Base-by-base conservation (phyloP, 495 filamentous ascomycete genomes). In the Pyronema domesticum region DNA sequence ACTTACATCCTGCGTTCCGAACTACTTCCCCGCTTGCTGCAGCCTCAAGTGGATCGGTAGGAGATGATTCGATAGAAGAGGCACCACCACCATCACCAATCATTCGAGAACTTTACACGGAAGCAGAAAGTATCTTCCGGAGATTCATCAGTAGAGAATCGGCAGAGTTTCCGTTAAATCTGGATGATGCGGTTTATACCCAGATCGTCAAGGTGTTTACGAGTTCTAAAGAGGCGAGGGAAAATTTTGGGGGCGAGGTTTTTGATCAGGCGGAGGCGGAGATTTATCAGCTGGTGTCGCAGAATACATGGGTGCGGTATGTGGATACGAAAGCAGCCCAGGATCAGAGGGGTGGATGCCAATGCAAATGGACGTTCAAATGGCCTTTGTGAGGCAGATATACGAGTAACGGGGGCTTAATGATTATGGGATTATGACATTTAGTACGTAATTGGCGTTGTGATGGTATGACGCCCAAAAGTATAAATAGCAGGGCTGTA, bases 241-340 rank as follows among this genome's bases (percentile, higher is more conserved):
- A 13, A 43, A n/a, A 2, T 36, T 60, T 56, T 15, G 37, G 48
- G 15, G 51, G 37, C n/a, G 33, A 43, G 0, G 55, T 64, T 1
- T 65, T 65, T 49, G 61, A 64, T 43, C 49, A 18, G 43, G 61
- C 62, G 9, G 62, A 65, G 54, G 13, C 37, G 11, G 55, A 57
- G 14, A 58, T 64, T 14, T 58, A 57, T 18, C 61, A 65, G 43
- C 56, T 65, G 58, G 62, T 65, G 35, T 44, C 64, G 15, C 55
- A 55, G 57, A 65, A 65, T 54, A 65, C 62, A 35, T 65, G 62
- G 61, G 57, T 65, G 23, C 57, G 62, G 58, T 61, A 61, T 42
- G 62, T 53, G 10, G 37, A 53, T 17, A 35, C 11, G 18, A 34
- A 35, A 17, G 11, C 46, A 13, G 3, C 2, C 23, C 1, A 48